Percentiles rank a stretch among this genome's conserved stretches.
phyloP scores from a whole-genome alignment of 2,329 filamentous ascomycete genomes.

The Colletotrichum filicis region DNA sequence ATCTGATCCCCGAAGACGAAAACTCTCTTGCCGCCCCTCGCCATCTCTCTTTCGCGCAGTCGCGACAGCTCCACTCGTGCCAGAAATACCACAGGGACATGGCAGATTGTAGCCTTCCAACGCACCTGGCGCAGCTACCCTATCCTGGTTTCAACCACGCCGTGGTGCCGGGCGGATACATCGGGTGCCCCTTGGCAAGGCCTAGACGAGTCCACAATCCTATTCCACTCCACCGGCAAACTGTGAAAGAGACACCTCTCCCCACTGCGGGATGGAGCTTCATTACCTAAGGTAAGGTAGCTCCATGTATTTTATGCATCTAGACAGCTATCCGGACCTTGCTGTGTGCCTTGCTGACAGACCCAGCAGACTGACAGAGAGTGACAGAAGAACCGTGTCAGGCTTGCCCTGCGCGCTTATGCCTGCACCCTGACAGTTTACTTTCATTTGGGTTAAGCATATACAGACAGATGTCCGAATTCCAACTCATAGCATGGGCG shows the following conservation, averaged over 20 bases:
- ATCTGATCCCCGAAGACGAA: not conserved
- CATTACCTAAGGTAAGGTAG: not conserved
- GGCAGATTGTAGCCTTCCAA: not conserved
- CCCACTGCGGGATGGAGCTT: slow-evolving; percentile 6
- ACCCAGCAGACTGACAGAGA: too few relatives aligned
- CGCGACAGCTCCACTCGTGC: slow-evolving; percentile 4
- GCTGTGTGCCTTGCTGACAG: not conserved
- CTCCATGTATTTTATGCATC: not conserved
- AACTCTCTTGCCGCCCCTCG: not conserved
- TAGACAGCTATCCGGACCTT: not conserved
- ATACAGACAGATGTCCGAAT: not conserved
- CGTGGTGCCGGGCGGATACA: slow-evolving; percentile 10
- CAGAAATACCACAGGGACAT: not conserved
- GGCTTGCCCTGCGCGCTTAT: not conserved
- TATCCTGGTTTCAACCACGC: not conserved
- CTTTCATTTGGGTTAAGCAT: not conserved
- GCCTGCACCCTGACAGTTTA: not conserved
- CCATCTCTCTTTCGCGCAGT: not conserved
- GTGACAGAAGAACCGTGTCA: not conserved
- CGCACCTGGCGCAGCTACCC: not conserved
- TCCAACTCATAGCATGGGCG: not conserved
- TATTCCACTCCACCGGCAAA: slow-evolving; percentile 5
- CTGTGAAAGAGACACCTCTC: not conserved
- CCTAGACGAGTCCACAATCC: slow-evolving; percentile 14
- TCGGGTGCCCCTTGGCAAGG: slow-evolving; percentile 21